Conservation (phyloP, 495 filamentous ascomycete genomes). For the Daldinia vernicosa region DNA sequence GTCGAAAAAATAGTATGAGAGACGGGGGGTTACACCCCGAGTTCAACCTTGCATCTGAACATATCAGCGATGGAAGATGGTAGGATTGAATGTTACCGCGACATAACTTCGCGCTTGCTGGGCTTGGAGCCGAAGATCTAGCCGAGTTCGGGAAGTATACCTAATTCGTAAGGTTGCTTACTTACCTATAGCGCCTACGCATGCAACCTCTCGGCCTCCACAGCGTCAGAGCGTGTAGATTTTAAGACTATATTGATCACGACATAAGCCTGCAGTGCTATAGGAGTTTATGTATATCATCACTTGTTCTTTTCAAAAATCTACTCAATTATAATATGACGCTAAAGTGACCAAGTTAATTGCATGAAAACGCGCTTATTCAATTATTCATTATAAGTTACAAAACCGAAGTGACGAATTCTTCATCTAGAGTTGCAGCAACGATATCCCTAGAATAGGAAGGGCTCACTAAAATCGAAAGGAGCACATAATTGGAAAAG, state of each 20-base stretch:
- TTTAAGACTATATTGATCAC: not conserved
- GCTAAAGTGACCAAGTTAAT: not conserved
- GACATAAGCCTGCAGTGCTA: not conserved
- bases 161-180: not conserved
- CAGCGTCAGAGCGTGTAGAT: not conserved
- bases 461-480: not conserved
- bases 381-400: not conserved
- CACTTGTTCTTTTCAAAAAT: not conserved
- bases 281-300: not conserved
- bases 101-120: conserved; percentile 4
- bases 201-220: not conserved
- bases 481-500: not conserved
- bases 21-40: conserved; percentile 39
- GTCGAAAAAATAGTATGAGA: conserved; percentile 14
- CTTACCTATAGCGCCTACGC: not conserved
- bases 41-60: conserved; percentile 28
- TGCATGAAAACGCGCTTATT: not conserved
- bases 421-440: not conserved
- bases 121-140: not conserved
- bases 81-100: conserved; percentile 41
- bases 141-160: not conserved
- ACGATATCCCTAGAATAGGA: not conserved
- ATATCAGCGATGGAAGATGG: conserved; percentile 27
- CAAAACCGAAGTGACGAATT: not conserved
- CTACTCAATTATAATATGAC: not conserved